Evolutionary conservation across 352 stramenopile species (phyloP), one percentile per base, ranked within the genome.

Genomic region (Plasmopara viticola): DNA sequence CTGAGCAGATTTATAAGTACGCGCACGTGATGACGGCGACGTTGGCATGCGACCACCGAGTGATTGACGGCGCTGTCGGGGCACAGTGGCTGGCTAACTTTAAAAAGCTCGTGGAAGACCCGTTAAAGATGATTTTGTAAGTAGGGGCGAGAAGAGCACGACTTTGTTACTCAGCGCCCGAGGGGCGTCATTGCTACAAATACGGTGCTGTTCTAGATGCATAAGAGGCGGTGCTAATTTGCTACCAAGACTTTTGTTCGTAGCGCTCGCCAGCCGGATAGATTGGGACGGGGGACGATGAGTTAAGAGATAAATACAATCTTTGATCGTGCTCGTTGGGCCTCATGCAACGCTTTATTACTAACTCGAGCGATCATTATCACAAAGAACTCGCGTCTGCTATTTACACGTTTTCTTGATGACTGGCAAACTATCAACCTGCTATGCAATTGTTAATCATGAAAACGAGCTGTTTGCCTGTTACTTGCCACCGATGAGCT

Each of bases 121-220:
- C 96, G 43, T 62, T 96, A 38, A 98, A 92, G 66, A 96, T 99
- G 78, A 93, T 99, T 58, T 84, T 99, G 63, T 99, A 84, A 86
- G 51, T 57, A 50, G 31, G 25, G 20, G 20, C 20, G 28, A 48
- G 45, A 54, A 56, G 14, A 14, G 33, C 33, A 38, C 33, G 33
- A 38, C 20, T 25, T 25, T 3, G 20, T 25, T 3, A 25, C 20
- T 25, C 3, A 25, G 20, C 20, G 20, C 20, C 3, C 3, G 20
- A 25, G 20, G 20, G 20, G 20, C 20, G 20, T 25, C 20, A 25
- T 25, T 25, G 20, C 20, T 25, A 25, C 20, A 3, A 25, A 3
- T 25, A 25, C 20, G 20, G 20, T 25, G n/a, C n/a, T n/a, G 20
- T 25, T 25, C 20, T 25, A 25, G 20, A 25, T 25, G 20, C 20